Base-by-base conservation (phyloP, 805 yeast species). In the Cyberlindnera japonica region DNA sequence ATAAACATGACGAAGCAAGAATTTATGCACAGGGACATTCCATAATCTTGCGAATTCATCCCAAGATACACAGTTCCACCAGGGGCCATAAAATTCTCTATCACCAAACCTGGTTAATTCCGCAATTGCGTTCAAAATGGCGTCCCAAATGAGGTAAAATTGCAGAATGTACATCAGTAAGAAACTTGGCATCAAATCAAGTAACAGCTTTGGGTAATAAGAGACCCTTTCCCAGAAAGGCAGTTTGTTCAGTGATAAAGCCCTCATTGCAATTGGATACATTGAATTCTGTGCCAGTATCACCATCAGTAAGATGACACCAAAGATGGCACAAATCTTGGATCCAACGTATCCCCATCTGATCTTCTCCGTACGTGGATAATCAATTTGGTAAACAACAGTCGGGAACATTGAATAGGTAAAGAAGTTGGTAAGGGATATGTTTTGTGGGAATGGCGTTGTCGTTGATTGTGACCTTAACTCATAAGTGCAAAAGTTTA, bases 61-160 rank as follows among this genome's bases (percentile, higher is more conserved):
- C 96, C 97, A 93, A 30, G 87, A 83, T 15, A 83, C 78, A 46
- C 95, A 85, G 53, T 90, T 87, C 99, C 99, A 93, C 99, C 99
- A 95, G 32, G 88, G 85, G 3, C 95, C 91, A 58, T 95, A 93
- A 62, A 93, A 93, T 50, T 84, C 84, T 37, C 99, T 76, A 59
- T 93, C 97, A 5, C 87, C 96, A 64, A 81, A 95, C 38, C 72
- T 57, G 13, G 95, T 81, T 27, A 91, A 67, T 59, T 93, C 99
- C 0, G 96, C 98, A 52, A 95, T 75, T 18, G 84, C 83, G 57
- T 90, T 91, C 52, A 90, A 68, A 37, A 91, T 91, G 6, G 91
- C 82, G 55, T 93, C 98, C 99, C 99, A 95, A 47, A 95, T 93
- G 46, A 93, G 67, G 59, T 85, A 90, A 64, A 90, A 93, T 0